phyloP scores from a whole-genome alignment of 2,329 filamentous ascomycete species.

The Dothideomycetes sp. region DNA sequence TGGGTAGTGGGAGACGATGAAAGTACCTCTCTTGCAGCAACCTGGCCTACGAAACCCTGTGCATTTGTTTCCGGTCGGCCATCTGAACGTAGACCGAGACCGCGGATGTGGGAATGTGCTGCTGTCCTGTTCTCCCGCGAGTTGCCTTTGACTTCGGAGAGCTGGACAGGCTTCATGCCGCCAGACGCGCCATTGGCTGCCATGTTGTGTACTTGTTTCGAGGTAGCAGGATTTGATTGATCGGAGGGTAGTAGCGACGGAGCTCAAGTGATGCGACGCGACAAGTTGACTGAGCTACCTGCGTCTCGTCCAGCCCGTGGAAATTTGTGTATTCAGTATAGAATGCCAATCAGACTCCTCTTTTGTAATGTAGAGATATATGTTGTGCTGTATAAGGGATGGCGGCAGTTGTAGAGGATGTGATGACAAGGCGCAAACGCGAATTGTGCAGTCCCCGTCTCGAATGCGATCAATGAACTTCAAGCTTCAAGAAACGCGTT shows the following conservation, averaged over 20 bases:
- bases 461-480: too few species aligned
- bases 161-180: constrained; percentile 21
- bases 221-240: not conserved
- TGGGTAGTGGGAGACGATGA: too few species aligned
- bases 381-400: too few species aligned
- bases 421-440: too few species aligned
- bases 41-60: constrained; percentile 83
- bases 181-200: constrained; percentile 10
- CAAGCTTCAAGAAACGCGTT: too few species aligned
- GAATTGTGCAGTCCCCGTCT: too few species aligned
- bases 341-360: too few species aligned
- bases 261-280: not conserved
- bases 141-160: constrained; percentile 22
- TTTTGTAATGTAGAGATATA: too few species aligned
- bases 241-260: not conserved
- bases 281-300: too few species aligned
- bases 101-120: constrained; percentile 95
- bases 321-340: too few species aligned
- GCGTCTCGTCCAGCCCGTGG: too few species aligned
- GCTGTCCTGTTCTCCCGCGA: constrained; percentile 86
- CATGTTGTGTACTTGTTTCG: not conserved
- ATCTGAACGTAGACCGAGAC: constrained; percentile 75
- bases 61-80: constrained; percentile 71
- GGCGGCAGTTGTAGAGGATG: too few species aligned
- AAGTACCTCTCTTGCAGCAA: constrained; percentile 61